phyloP scores from a whole-genome alignment of 805 yeast species.

The Saccharomyces kudriavzevii region DNA sequence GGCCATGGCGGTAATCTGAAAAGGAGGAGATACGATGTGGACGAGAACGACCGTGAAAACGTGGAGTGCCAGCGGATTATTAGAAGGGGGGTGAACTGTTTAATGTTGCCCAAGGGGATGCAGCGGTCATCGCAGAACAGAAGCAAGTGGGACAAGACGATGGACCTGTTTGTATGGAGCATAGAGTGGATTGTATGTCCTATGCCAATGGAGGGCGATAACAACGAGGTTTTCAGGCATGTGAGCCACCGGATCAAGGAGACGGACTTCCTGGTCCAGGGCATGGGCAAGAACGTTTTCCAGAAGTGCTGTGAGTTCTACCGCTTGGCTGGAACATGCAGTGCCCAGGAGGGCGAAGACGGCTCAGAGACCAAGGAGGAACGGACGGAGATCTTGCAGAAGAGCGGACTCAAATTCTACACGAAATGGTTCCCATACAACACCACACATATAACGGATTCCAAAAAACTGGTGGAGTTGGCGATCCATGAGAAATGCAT shows the following conservation, averaged over 20 bases:
- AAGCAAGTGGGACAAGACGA: slow-evolving; percentile 59
- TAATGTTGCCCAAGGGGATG: slow-evolving; percentile 66
- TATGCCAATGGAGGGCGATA: slow-evolving; percentile 9
- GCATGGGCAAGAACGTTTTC: slow-evolving; percentile 27
- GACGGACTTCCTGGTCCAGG: slow-evolving; percentile 22
- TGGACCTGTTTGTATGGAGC: slow-evolving; percentile 65
- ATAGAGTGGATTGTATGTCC: slow-evolving; percentile 56
- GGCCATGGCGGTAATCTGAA: slow-evolving; percentile 19
- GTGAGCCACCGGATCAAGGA: slow-evolving; percentile 33
- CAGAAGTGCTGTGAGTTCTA: slow-evolving; percentile 21
- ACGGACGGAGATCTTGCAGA: slow-evolving; percentile 10
- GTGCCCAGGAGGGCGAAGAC: not conserved
- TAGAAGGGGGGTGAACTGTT: slow-evolving; percentile 60
- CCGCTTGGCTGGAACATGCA: not conserved
- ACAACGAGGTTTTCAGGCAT: slow-evolving; percentile 28
- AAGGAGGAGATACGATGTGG: slow-evolving; percentile 10
- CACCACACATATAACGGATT: slow-evolving; percentile 23
- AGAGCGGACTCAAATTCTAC: slow-evolving; percentile 17
- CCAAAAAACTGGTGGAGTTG: slow-evolving; percentile 35
- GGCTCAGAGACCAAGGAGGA: slow-evolving; percentile 9
- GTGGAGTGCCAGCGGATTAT: slow-evolving; percentile 23
- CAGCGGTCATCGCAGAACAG: slow-evolving; percentile 54
- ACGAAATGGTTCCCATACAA: slow-evolving; percentile 29
- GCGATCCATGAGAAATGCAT: slow-evolving; percentile 31
- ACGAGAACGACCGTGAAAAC: slow-evolving; percentile 10